These are phyloP conservation scores for Aspergillus ruber DNA, from an alignment of 2,329 filamentous ascomycete genomes.

Conservation along the genomic window DNA sequence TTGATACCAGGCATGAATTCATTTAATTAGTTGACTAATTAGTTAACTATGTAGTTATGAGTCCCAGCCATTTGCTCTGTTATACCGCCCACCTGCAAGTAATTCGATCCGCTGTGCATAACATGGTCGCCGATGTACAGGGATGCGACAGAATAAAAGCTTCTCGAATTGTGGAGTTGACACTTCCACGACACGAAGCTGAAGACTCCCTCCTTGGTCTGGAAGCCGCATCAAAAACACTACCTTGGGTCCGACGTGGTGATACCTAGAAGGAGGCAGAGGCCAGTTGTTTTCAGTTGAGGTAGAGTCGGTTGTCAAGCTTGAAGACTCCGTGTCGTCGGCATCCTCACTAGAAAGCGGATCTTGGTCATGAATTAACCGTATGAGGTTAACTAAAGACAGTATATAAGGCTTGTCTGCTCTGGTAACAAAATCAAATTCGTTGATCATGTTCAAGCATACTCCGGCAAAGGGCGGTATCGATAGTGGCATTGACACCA, in stretches of 20 bases:
- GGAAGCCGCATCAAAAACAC: not conserved
- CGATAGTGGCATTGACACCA: not conserved
- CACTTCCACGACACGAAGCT: not conserved
- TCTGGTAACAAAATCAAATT: conserved; percentile 3
- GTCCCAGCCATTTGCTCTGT: too few relatives aligned
- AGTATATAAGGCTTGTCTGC: conserved; percentile 1
- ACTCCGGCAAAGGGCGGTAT: not conserved
- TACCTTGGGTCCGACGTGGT: not conserved
- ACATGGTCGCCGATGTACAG: conserved; percentile 3
- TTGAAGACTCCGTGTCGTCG: not conserved
- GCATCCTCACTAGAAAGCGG: not conserved
- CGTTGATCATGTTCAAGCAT: conserved; percentile 2
- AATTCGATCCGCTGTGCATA: conserved; percentile 2
- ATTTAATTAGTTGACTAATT: too few relatives aligned
- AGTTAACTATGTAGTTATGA: too few relatives aligned
- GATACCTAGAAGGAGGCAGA: not conserved
- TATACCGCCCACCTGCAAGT: not conserved
- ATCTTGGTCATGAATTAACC: not conserved
- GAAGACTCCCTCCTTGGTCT: not conserved
- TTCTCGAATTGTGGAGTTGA: conserved; percentile 1
- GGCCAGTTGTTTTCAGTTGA: not conserved
- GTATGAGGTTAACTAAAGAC: not conserved
- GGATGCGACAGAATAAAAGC: conserved; percentile 3
- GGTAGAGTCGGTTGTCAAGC: not conserved
- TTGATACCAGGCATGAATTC: too few relatives aligned